These are phyloP conservation scores for Nissolia schottii DNA, from an alignment of 306 rosid species.

Conservation along the genomic window DNA sequence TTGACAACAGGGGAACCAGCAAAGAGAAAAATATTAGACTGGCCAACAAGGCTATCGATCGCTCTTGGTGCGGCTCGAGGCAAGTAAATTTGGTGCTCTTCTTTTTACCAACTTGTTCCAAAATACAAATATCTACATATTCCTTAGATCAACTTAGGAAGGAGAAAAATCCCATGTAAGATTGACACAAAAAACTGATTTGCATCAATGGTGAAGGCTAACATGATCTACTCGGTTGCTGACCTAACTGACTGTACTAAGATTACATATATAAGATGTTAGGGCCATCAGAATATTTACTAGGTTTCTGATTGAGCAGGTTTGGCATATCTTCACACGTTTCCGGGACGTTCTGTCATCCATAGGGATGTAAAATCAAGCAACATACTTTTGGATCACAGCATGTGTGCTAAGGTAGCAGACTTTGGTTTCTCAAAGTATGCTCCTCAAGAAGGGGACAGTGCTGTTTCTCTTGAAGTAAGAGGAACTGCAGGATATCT, in stretches of 20 bases:
- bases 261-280: background rate
- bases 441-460: conserved; percentile 96
- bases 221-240: background rate
- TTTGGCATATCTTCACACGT: conserved; percentile 76
- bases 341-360: conserved; percentile 66
- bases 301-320: conserved; percentile 42
- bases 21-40: conserved; percentile 76
- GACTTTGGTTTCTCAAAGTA: conserved; percentile 95
- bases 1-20: conserved; percentile 71
- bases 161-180: background rate
- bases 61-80: conserved; percentile 98
- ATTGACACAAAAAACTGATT: background rate
- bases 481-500: conserved; percentile 95
- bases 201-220: too few species aligned
- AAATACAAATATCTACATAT: background rate
- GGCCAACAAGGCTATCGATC: conserved; percentile 91
- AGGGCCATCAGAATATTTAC: conserved; percentile 3
- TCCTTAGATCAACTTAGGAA: background rate
- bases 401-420: conserved; percentile 96
- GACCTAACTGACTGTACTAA: background rate
- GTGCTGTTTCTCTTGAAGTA: conserved; percentile 86
- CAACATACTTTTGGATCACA: conserved; percentile 86
- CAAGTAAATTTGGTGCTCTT: conserved; percentile 37
- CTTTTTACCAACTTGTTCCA: background rate
- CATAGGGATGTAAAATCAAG: conserved; percentile 96